These are phyloP conservation scores for Boletus bicolor DNA, from an alignment of 768 basidiomycete species.

Conservation along the genomic window DNA sequence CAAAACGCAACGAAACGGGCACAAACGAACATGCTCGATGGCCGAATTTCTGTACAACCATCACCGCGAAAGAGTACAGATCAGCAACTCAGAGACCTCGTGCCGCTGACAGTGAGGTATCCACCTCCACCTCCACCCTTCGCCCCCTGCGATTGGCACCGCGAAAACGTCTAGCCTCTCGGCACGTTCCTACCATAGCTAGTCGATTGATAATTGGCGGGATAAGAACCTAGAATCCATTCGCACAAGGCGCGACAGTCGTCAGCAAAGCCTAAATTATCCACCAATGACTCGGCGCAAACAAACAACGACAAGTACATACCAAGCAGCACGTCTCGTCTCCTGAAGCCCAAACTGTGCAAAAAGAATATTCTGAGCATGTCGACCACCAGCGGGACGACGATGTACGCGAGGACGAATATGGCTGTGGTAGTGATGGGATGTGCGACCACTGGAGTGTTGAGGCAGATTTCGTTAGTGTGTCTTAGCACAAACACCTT, in stretches of 20 bases:
- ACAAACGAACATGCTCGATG: not conserved
- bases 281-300: too few relatives aligned
- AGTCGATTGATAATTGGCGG: slow-evolving; percentile 21
- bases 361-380: not conserved
- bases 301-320: not conserved
- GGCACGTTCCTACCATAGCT: slow-evolving; percentile 14
- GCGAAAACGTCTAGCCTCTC: slow-evolving; percentile 9
- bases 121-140: not conserved
- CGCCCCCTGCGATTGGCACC: slow-evolving; percentile 8
- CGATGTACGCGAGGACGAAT: slow-evolving; percentile 10
- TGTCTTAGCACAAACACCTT: not conserved
- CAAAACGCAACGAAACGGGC: too few relatives aligned
- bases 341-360: not conserved
- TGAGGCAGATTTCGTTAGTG: too few relatives aligned
- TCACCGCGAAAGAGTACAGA: not conserved
- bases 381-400: slow-evolving; percentile 1
- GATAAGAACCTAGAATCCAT: slow-evolving; percentile 10
- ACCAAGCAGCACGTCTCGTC: slow-evolving; percentile 9
- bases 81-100: not conserved
- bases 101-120: not conserved
- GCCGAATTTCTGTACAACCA: not conserved
- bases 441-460: slow-evolving; percentile 4
- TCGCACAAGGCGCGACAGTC: not conserved
- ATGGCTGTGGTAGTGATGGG: slow-evolving; percentile 11
- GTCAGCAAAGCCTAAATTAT: not conserved